Conservation (phyloP, 83 land plant species). For the Diphasiastrum complanatum region DNA sequence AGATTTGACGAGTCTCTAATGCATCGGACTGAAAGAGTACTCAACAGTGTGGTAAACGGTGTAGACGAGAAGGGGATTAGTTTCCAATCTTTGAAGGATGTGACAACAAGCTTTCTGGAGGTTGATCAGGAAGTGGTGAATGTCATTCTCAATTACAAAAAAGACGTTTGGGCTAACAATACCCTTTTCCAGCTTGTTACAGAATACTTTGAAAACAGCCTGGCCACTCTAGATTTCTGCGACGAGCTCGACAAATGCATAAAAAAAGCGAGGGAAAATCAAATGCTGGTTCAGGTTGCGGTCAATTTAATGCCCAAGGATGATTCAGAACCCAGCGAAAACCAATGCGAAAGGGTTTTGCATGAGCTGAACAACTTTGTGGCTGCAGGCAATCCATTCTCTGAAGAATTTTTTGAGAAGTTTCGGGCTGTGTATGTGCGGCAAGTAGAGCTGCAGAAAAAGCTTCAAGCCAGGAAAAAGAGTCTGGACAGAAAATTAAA, state of each 20-base stretch:
- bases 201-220: conserved; percentile 59
- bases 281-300: conserved; percentile 47
- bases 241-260: conserved; percentile 50
- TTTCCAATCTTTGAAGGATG: conserved; percentile 49
- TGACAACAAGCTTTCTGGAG: conserved; percentile 53
- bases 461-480: conserved; percentile 6
- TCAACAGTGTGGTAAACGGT: conserved; percentile 45
- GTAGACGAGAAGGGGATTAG: conserved; percentile 51
- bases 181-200: conserved; percentile 55
- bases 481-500: background rate
- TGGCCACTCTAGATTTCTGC: conserved; percentile 63
- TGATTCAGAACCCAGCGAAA: background rate
- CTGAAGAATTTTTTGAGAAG: background rate
- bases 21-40: conserved; percentile 51
- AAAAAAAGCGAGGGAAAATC: conserved; percentile 45
- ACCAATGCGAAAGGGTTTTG: background rate
- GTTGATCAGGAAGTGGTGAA: conserved; percentile 68
- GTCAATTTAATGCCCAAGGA: conserved; percentile 8
- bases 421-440: background rate
- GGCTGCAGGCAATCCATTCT: background rate
- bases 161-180: conserved; percentile 50
- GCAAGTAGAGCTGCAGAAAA: conserved; percentile 4
- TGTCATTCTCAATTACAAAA: conserved; percentile 55
- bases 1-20: conserved; percentile 43
- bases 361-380: background rate